phyloP scores from a whole-genome alignment of 139 green algal species.

The Pseudopediastrum boryanum region DNA sequence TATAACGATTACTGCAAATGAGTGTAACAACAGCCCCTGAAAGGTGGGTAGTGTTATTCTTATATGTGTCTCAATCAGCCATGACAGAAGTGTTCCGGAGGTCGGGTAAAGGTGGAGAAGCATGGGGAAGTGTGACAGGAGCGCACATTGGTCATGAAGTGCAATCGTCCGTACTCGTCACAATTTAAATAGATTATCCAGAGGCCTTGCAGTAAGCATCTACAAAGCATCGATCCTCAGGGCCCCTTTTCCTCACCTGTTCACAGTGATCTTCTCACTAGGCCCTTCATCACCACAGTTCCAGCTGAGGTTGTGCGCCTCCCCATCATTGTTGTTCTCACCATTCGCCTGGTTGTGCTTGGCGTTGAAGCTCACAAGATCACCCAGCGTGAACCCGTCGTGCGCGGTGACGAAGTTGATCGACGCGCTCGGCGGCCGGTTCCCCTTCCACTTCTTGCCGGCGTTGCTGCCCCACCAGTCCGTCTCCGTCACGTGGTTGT shows the following conservation, averaged over 20 bases:
- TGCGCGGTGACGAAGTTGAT: slow-evolving; percentile 99
- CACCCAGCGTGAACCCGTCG: slow-evolving; percentile 96
- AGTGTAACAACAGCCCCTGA: too few relatives aligned
- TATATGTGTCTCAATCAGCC: too few relatives aligned
- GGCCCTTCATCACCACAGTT: slow-evolving; percentile 96
- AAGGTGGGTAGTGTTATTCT: too few relatives aligned
- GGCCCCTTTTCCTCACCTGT: slow-evolving; percentile 27
- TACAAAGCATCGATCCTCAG: too few relatives aligned
- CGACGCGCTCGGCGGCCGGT: slow-evolving; percentile 74
- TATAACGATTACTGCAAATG: too few relatives aligned
- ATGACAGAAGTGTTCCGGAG: too few relatives aligned
- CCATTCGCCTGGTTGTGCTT: slow-evolving; percentile 97
- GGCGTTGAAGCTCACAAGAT: slow-evolving; percentile 95
- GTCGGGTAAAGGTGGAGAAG: too few relatives aligned
- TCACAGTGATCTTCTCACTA: slow-evolving; percentile 56
- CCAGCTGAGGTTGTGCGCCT: slow-evolving; percentile 96
- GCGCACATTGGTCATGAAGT: background rate
- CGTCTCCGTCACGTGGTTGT: slow-evolving; percentile 45
- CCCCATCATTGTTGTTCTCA: slow-evolving; percentile 82
- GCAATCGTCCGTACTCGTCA: too few relatives aligned
- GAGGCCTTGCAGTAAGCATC: too few relatives aligned
- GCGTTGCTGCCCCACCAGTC: slow-evolving; percentile 83
- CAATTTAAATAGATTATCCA: too few relatives aligned
- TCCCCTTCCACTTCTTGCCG: slow-evolving; percentile 75
- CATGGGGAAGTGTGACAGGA: background rate